A percentile compares a stretch with the other conserved stretches of the same genome.
Conservation (phyloP, 192 early-diverging fungal species). For the Coemansia guatemalensis region DNA sequence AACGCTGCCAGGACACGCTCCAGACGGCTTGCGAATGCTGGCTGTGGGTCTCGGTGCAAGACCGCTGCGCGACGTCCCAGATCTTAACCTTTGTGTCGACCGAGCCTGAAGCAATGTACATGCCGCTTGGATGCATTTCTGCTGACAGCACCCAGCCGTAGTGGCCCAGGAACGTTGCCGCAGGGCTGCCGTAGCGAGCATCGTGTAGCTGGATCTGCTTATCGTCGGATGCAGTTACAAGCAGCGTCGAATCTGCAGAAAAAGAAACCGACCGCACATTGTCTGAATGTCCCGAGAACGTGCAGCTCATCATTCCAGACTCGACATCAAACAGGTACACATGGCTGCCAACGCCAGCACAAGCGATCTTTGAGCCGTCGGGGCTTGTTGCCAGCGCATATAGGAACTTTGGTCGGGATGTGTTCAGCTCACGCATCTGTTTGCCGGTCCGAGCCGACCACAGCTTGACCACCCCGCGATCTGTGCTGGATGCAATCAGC, state of each 20-base stretch:
- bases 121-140: conserved; percentile 39
- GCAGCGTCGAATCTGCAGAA: conserved; percentile 41
- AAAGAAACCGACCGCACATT: conserved; percentile 49
- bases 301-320: conserved; percentile 28
- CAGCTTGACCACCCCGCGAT: conserved; percentile 36
- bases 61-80: conserved; percentile 49
- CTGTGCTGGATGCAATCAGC: conserved; percentile 39
- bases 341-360: conserved; percentile 37
- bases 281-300: conserved; percentile 50
- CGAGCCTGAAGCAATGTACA: conserved; percentile 50
- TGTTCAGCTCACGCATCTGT: conserved; percentile 40
- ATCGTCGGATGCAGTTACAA: conserved; percentile 46
- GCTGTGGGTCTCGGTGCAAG: conserved; percentile 42
- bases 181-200: conserved; percentile 35
- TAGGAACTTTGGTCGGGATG: conserved; percentile 45
- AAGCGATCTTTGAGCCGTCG: conserved; percentile 38
- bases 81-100: conserved; percentile 52
- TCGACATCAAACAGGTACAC: conserved; percentile 45
- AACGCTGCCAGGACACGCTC: conserved; percentile 47
- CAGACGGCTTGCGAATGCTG: conserved; percentile 47
- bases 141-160: conserved; percentile 50
- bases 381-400: conserved; percentile 44
- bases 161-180: conserved; percentile 43
- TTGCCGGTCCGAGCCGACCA: conserved; percentile 32
- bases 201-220: conserved; percentile 52